Percentiles rank a stretch among this genome's conserved stretches.
Conservation (phyloP, 2,329 filamentous ascomycete genomes). For the Plectosphaerella plurivora region DNA sequence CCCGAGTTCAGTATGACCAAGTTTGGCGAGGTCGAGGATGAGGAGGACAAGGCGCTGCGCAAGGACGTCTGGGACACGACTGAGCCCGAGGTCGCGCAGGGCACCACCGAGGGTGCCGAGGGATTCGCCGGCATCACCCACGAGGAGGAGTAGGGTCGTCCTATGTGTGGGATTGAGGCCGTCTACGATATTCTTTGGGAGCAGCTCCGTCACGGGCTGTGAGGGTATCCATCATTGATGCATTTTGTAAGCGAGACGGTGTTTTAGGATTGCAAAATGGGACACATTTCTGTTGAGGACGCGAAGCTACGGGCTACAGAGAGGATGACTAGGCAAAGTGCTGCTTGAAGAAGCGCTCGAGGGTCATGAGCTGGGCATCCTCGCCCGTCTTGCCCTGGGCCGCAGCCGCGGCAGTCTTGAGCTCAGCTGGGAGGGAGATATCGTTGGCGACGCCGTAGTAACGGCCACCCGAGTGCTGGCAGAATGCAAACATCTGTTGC, state of each 20-base stretch:
- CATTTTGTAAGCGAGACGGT: background rate
- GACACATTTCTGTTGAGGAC: background rate
- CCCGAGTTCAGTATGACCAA: slow-evolving; percentile 56
- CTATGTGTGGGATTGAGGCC: background rate
- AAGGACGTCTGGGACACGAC: slow-evolving; percentile 14
- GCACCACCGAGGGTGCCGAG: background rate
- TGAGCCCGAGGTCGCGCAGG: slow-evolving; percentile 6
- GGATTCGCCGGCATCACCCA: slow-evolving; percentile 1
- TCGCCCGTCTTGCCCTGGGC: slow-evolving; percentile 18
- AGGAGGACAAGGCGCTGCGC: slow-evolving; percentile 28
- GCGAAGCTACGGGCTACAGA: too few relatives aligned
- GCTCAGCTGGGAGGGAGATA: slow-evolving; percentile 14
- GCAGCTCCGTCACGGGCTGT: too few relatives aligned
- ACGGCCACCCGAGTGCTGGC: slow-evolving; percentile 24
- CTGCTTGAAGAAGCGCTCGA: slow-evolving; percentile 18
- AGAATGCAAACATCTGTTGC: slow-evolving; percentile 30
- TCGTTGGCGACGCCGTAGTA: slow-evolving; percentile 25
- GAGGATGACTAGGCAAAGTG: slow-evolving; percentile 13
- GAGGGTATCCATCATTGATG: background rate
- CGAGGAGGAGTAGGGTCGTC: background rate
- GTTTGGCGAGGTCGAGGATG: slow-evolving; percentile 41
- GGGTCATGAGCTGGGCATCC: slow-evolving; percentile 16
- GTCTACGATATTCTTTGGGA: too few relatives aligned
- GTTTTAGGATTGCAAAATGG: background rate
- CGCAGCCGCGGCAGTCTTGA: slow-evolving; percentile 21